Evolutionary conservation across 345 rosid species (phyloP), one percentile per base, ranked within the genome.

Genomic region (Geranium brycei): DNA sequence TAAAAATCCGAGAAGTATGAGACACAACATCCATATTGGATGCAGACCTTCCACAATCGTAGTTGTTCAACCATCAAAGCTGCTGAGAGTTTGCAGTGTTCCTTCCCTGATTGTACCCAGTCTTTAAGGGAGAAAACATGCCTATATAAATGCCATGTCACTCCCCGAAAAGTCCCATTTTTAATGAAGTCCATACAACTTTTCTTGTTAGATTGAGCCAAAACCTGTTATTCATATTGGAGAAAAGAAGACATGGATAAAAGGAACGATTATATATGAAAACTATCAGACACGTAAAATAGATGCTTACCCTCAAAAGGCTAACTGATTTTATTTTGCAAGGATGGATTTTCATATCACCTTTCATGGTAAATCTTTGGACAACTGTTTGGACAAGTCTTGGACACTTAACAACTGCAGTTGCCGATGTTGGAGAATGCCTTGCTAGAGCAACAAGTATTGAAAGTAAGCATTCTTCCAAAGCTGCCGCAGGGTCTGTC

Each of bases 21-120:
- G 19, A 84, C 71, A 73, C 93, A 79, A 64, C 65, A 79, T 19
- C 89, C 98, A 79, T 76, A 77, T 63, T 75, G 73, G 67, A 89
- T 77, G 73, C 93, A 87, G 69, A 80, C 85, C 74, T 76, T 89
- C 98, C 85, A 92, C 65, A 92, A 75, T 4, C 85, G 88, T 62
- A 92, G 80, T 69, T 89, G 93, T 79, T 92, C 95, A 80, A 84
- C 85, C 86, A 80, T 81, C 80, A 89, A 78, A 57, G 83, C 78
- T 10, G 90, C 82, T 51, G 79, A 83, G 66, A 85, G 83, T 74
- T 75, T 84, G 81, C 85, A 85, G 31, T 69, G 79, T 66, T 87
- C 92, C 74, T 74, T 85, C 72, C 95, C 98, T 70, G 72, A 63
- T 68, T 76, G 81, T 57, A 83, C 31, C 96, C 93, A 87, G 19